A percentile compares a stretch with the other conserved stretches of the same genome.
phyloP scores from a whole-genome alignment of 2,329 filamentous ascomycete species.

The Aspergillus puulaauensis region DNA sequence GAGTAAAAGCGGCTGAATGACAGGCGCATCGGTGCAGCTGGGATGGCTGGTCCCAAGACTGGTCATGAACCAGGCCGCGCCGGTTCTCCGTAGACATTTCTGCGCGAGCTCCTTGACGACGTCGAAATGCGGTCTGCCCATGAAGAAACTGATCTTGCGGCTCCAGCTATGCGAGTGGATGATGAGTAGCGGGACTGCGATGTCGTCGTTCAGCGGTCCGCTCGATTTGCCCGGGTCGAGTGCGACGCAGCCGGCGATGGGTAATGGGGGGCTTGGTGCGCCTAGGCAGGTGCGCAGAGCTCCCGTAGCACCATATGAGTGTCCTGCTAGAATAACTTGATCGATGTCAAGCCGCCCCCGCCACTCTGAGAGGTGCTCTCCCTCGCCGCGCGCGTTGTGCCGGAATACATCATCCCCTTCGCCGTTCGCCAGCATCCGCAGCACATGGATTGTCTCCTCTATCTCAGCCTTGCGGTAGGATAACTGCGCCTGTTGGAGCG shows the following conservation, averaged over 20 bases:
- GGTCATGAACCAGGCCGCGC: neutral
- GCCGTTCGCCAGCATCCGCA: neutral
- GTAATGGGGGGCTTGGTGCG: neutral
- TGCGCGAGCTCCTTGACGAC: neutral
- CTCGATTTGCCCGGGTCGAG: neutral
- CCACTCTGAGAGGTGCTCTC: neutral
- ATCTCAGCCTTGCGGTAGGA: neutral
- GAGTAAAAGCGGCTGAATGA: neutral
- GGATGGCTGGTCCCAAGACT: neutral
- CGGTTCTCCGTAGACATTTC: neutral
- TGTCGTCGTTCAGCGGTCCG: neutral
- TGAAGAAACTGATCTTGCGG: slow-evolving; percentile 1
- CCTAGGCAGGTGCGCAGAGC: neutral
- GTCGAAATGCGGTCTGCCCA: neutral
- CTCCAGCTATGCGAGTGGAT: neutral
- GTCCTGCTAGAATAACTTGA: neutral
- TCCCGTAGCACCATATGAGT: neutral
- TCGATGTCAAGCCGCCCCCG: neutral
- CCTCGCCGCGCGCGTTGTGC: neutral
- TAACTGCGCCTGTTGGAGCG: neutral
- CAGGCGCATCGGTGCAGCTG: neutral
- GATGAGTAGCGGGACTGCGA: neutral
- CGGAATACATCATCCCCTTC: neutral
- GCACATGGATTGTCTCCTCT: neutral
- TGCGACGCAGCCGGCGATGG: neutral